These are phyloP conservation scores for Pseudonitzschia delicatissima DNA, from an alignment of 108 stramenopile genomes.

Conservation along the genomic window DNA sequence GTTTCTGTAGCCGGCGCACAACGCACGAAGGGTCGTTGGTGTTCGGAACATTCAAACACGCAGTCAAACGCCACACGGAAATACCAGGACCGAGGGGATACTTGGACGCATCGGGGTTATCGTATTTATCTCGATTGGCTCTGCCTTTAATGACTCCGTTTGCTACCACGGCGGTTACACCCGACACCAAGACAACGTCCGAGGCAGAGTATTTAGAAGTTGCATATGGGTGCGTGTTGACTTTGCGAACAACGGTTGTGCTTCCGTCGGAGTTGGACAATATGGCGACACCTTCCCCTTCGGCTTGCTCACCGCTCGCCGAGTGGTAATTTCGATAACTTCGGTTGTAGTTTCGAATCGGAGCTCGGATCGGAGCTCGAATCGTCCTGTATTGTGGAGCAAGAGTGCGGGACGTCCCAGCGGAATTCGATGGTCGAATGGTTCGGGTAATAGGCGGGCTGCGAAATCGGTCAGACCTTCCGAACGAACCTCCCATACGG, in stretches of 20 bases:
- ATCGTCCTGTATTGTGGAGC: too few species aligned
- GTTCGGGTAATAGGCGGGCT: neutral
- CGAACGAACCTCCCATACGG: conserved; percentile 64
- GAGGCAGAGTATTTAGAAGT: conserved; percentile 10
- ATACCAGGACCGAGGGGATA: conserved; percentile 58
- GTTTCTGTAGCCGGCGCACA: conserved; percentile 30
- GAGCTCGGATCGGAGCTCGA: conserved; percentile 3
- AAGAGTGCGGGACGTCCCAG: too few species aligned
- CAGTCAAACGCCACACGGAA: conserved; percentile 49
- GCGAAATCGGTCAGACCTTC: conserved; percentile 13
- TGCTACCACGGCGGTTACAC: conserved; percentile 8
- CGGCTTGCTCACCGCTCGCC: neutral
- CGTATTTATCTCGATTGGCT: neutral
- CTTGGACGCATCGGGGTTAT: neutral
- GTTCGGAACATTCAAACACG: conserved; percentile 56
- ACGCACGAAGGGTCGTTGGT: conserved; percentile 47
- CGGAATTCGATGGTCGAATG: too few species aligned
- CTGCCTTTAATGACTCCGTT: conserved; percentile 7
- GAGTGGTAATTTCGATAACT: neutral
- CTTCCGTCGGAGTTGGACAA: conserved; percentile 9
- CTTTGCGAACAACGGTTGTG: neutral
- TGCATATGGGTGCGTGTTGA: neutral
- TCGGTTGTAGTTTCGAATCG: neutral
- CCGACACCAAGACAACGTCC: conserved; percentile 20
- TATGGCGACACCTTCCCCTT: neutral